Evolutionary conservation across 2,329 filamentous ascomycete species (phyloP).

Genomic region (Dactylellina cionopaga): DNA sequence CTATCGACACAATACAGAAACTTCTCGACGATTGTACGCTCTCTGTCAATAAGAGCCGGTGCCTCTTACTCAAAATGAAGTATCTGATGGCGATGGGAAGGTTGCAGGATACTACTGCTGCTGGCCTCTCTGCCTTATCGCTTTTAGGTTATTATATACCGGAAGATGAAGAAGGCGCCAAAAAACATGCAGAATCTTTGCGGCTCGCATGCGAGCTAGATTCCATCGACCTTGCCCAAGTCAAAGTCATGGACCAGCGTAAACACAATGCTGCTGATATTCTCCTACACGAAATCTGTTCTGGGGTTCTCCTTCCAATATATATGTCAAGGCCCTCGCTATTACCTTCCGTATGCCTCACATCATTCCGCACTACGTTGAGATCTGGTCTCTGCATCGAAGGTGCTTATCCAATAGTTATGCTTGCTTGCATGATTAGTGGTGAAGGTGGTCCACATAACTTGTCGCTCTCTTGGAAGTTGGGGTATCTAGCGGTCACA

Average conservation of each 20-base stretch:
- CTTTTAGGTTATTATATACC: constrained; percentile 57
- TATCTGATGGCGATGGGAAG: constrained; percentile 57
- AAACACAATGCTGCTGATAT: constrained; percentile 49
- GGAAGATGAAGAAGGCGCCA: constrained; percentile 54
- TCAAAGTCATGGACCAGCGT: constrained; percentile 55
- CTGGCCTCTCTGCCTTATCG: constrained; percentile 55
- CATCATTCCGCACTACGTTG: constrained; percentile 56
- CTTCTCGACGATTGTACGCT: constrained; percentile 55
- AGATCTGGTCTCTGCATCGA: constrained; percentile 56
- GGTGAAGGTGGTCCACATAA: constrained; percentile 55
- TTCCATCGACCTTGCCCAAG: constrained; percentile 54
- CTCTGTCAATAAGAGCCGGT: constrained; percentile 56
- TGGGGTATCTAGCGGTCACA: constrained; percentile 56
- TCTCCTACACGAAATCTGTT: constrained; percentile 57
- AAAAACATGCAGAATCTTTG: constrained; percentile 54
- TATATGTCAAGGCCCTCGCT: constrained; percentile 57
- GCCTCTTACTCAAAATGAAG: constrained; percentile 57
- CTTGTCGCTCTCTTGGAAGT: constrained; percentile 54
- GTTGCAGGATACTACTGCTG: constrained; percentile 56
- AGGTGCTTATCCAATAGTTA: constrained; percentile 56
- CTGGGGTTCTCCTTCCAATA: constrained; percentile 56
- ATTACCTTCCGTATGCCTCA: constrained; percentile 56
- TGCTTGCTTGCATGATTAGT: constrained; percentile 56
- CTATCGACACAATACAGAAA: constrained; percentile 55
- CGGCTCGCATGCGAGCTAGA: constrained; percentile 55